Percentiles rank a stretch among this genome's conserved stretches.
Evolutionary conservation across 2,329 filamentous ascomycete species (phyloP).

Genomic region (Blastomyces gilchristii): DNA sequence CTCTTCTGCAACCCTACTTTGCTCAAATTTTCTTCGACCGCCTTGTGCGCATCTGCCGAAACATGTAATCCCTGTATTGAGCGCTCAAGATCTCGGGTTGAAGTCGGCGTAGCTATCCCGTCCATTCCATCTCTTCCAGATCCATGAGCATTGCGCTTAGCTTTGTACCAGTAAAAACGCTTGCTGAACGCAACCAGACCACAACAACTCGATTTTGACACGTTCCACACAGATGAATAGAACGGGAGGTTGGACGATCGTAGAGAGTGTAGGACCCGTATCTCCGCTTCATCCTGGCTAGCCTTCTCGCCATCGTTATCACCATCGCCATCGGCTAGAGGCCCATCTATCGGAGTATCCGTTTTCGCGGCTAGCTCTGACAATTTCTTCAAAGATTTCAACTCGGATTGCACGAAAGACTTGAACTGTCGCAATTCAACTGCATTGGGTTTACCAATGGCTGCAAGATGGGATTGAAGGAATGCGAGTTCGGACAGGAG

Average conservation of each 20-base stretch:
- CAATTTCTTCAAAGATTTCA: constrained; percentile 40
- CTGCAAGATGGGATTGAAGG: constrained; percentile 34
- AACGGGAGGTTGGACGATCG: constrained; percentile 58
- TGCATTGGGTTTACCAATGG: constrained; percentile 35
- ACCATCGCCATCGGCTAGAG: background rate
- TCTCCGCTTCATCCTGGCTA: constrained; percentile 18
- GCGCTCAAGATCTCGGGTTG: constrained; percentile 8
- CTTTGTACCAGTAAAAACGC: constrained; percentile 41
- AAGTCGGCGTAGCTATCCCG: constrained; percentile 11
- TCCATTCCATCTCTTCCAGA: background rate
- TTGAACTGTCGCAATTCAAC: constrained; percentile 44
- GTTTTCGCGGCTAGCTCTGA: constrained; percentile 20
- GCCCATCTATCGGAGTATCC: constrained; percentile 10
- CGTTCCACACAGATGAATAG: constrained; percentile 53
- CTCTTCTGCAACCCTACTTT: constrained; percentile 32
- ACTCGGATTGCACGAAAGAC: constrained; percentile 39
- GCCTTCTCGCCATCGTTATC: constrained; percentile 18
- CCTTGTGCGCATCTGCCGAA: constrained; percentile 9
- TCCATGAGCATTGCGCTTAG: background rate
- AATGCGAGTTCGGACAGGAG: constrained; percentile 39
- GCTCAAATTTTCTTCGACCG: constrained; percentile 13
- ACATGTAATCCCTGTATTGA: constrained; percentile 4
- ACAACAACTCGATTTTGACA: constrained; percentile 45
- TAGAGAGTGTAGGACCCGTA: constrained; percentile 44
- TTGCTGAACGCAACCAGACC: constrained; percentile 50